phyloP scores from a whole-genome alignment of 2,329 filamentous ascomycete genomes.

The Orbilia blumenaviensis region DNA sequence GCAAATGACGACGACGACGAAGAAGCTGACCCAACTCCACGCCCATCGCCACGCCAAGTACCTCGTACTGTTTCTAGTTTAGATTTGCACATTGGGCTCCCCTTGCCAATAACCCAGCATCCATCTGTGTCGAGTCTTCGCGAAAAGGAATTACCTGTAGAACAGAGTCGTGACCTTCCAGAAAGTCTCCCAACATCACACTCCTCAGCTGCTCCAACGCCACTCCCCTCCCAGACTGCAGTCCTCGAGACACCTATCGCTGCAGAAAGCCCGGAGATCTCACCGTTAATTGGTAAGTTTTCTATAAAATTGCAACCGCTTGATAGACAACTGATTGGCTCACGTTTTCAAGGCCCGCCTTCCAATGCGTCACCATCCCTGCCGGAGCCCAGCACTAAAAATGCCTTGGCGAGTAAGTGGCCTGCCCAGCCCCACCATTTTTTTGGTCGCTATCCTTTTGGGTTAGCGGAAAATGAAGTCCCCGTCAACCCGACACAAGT shows the following conservation, averaged over 20 bases:
- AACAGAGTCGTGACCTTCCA: constrained; percentile 17
- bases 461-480: constrained; percentile 14
- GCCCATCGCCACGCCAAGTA: constrained; percentile 30
- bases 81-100: constrained; percentile 2
- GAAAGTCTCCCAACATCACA: constrained; percentile 42
- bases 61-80: neutral
- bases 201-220: neutral
- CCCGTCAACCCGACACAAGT: constrained; percentile 10
- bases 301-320: neutral
- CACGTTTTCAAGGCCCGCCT: constrained; percentile 1
- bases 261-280: neutral
- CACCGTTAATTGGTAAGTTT: constrained; percentile 33
- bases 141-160: neutral
- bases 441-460: constrained; percentile 13
- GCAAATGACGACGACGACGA: neutral
- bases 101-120: constrained; percentile 34
- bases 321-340: constrained; percentile 26
- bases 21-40: constrained; percentile 34
- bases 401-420: constrained; percentile 51
- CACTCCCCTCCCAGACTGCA: neutral
- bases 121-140: constrained; percentile 23
- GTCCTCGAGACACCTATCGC: constrained; percentile 21
- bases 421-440: constrained; percentile 38
- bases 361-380: constrained; percentile 45
- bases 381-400: neutral